phyloP scores from a whole-genome alignment of 2,329 filamentous ascomycete genomes.

The Exophiala aquamarina region DNA sequence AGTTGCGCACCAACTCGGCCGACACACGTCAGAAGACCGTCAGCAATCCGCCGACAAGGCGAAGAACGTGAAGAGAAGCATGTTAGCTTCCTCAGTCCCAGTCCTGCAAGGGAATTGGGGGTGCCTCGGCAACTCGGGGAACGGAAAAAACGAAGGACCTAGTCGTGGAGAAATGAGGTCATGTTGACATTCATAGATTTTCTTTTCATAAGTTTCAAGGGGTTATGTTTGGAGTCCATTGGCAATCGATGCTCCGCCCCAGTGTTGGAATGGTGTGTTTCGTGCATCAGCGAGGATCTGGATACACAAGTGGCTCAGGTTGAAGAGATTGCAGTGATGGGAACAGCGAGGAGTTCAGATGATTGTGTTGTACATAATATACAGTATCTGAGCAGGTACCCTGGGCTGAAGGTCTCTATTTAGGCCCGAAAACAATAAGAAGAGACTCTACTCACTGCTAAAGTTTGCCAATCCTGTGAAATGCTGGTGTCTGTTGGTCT shows the following conservation, averaged over 20 bases:
- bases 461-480: neutral
- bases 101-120: constrained; percentile 28
- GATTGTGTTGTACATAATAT: constrained; percentile 12
- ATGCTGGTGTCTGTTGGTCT: too few species aligned
- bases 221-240: constrained; percentile 8
- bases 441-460: constrained; percentile 21
- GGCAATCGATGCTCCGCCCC: neutral
- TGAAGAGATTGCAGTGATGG: neutral
- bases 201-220: constrained; percentile 4
- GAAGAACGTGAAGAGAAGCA: constrained; percentile 37
- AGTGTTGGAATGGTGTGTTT: constrained; percentile 1
- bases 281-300: constrained; percentile 9
- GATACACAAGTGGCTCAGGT: constrained; percentile 11
- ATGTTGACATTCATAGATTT: constrained; percentile 9
- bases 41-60: constrained; percentile 30
- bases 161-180: neutral
- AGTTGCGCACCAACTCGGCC: constrained; percentile 35
- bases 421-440: constrained; percentile 6
- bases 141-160: constrained; percentile 18
- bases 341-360: neutral
- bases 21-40: constrained; percentile 34
- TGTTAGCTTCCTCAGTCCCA: constrained; percentile 38
- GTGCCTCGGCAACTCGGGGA: constrained; percentile 13
- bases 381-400: too few species aligned
- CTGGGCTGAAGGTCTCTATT: constrained; percentile 3